These are phyloP conservation scores for Monosporascus sp. DNA, from an alignment of 2,329 filamentous ascomycete species.

Conservation along the genomic window DNA sequence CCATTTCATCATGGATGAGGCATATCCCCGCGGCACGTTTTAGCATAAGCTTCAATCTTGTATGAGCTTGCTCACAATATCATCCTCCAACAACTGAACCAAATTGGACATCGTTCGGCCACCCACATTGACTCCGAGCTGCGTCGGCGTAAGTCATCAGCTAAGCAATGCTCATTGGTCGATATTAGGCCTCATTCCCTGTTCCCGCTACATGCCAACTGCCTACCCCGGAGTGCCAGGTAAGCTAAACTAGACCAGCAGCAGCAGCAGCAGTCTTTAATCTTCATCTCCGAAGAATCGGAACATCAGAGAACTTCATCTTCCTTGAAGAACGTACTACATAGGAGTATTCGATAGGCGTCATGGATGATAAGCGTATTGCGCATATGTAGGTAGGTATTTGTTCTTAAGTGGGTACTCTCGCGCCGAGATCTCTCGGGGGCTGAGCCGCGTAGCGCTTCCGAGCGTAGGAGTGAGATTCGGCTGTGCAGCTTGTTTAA, in stretches of 20 bases:
- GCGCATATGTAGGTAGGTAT: no score
- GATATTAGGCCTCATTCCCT: neutral
- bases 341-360: neutral
- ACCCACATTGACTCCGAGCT: neutral
- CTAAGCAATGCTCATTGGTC: neutral
- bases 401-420: neutral
- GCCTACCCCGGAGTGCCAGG: neutral
- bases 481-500: neutral
- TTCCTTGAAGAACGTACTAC: no score
- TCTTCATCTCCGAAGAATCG: no score
- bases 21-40: no score
- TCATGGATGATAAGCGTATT: no score
- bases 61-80: no score
- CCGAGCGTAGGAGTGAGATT: neutral
- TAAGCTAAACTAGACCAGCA: neutral
- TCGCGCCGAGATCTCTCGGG: neutral
- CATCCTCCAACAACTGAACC: no score
- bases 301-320: no score
- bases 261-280: neutral
- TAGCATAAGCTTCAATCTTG: no score
- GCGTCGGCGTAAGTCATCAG: neutral
- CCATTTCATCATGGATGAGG: no score
- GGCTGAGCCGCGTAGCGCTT: neutral
- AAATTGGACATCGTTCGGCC: no score
- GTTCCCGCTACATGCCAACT: neutral